Conservation (phyloP, 73 alveolate genomes). For the Strombidium stylifer region DNA sequence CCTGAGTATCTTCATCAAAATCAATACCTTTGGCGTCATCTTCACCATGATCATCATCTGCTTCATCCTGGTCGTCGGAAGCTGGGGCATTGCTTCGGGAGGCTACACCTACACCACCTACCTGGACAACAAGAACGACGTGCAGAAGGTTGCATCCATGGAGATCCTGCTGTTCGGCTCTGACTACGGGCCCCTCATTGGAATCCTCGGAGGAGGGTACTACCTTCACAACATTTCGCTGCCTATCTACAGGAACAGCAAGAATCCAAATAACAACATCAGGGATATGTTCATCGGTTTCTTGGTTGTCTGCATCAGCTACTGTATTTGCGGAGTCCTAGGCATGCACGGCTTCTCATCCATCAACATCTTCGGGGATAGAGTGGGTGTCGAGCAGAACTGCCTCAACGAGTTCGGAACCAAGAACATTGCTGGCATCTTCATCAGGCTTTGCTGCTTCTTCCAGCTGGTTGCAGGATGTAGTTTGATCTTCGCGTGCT, state of each 20-base stretch:
- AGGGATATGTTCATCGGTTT: conserved; percentile 43
- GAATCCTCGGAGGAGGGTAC: conserved; percentile 47
- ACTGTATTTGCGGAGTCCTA: conserved; percentile 18
- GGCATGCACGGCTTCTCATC: conserved; percentile 39
- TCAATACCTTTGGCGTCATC: conserved; percentile 38
- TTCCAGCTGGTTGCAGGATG: conserved; percentile 25
- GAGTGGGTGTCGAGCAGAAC: neutral
- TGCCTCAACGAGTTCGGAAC: conserved; percentile 25
- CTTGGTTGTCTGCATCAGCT: conserved; percentile 24
- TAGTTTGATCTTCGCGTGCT: conserved; percentile 6
- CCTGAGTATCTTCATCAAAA: conserved; percentile 22
- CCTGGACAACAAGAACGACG: neutral
- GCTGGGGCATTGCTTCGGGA: conserved; percentile 16
- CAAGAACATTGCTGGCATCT: conserved; percentile 17
- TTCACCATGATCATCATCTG: conserved; percentile 3
- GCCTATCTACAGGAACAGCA: conserved; percentile 23
- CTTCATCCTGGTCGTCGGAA: conserved; percentile 20
- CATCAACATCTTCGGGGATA: conserved; percentile 3
- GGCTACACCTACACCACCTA: neutral
- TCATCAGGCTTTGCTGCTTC: conserved; percentile 30
- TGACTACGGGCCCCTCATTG: conserved; percentile 23
- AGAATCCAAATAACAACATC: conserved; percentile 22
- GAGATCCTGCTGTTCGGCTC: neutral
- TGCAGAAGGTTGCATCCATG: neutral
- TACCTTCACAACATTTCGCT: conserved; percentile 36